Conservation (phyloP, 75 land plant genomes). For the Cupressus sempervirens region DNA sequence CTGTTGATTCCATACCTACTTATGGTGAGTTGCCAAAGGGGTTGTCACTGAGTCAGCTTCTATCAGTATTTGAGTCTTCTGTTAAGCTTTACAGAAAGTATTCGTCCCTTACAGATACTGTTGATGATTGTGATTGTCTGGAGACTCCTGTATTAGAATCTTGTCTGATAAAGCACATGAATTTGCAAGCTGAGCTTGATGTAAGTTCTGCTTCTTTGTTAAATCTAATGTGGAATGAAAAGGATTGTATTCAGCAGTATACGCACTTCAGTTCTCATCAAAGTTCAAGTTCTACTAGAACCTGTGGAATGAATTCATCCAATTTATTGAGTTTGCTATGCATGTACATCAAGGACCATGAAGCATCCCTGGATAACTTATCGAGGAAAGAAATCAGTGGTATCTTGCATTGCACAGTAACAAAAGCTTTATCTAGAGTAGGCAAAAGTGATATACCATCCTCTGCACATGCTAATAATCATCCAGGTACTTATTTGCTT, state of each 20-base stretch:
- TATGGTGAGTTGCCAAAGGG: not conserved
- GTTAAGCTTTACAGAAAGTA: constrained; percentile 4
- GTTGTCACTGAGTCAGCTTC: not conserved
- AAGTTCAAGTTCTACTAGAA: not conserved
- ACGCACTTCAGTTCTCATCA: not conserved
- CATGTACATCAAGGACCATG: not conserved
- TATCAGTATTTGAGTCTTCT: constrained; percentile 1
- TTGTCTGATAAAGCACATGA: not conserved
- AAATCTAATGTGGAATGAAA: not conserved
- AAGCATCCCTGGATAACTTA: not conserved
- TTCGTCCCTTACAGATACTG: not conserved
- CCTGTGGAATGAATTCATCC: not conserved
- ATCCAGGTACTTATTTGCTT: constrained; percentile 6
- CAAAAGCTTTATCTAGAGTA: not conserved
- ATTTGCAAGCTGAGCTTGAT: not conserved
- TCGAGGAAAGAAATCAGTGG: not conserved
- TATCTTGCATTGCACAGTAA: not conserved
- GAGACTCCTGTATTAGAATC: not conserved
- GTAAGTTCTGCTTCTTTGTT: not conserved
- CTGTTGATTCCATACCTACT: not conserved
- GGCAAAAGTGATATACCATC: not conserved
- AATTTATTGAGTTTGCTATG: not conserved
- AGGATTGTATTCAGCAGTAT: not conserved
- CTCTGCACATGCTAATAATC: not conserved
- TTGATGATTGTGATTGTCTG: not conserved